Evolutionary conservation across 2,329 filamentous ascomycete genomes (phyloP).

Genomic region (Ophiostoma piceae): DNA sequence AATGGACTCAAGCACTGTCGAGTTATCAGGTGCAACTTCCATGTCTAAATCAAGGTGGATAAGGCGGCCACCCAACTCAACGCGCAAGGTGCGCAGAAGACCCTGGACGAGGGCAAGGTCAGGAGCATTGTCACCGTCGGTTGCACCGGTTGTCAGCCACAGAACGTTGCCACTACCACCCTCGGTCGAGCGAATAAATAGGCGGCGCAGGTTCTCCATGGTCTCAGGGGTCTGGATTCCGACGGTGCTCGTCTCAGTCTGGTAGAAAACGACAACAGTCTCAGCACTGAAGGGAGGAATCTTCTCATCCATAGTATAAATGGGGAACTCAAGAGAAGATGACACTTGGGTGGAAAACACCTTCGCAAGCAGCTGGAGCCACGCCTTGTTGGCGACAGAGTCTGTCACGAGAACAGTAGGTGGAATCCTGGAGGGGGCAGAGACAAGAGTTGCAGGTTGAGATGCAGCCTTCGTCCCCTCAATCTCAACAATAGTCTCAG

Average conservation of each 20-base stretch:
- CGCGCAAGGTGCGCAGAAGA: slow-evolving; percentile 33
- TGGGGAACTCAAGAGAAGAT: background rate
- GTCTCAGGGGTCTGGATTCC: slow-evolving; percentile 28
- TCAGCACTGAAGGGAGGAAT: slow-evolving; percentile 11
- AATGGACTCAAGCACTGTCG: slow-evolving; percentile 1
- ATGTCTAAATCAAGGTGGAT: slow-evolving; percentile 31
- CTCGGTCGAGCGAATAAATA: slow-evolving; percentile 27
- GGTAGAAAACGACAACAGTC: slow-evolving; percentile 24
- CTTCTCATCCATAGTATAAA: slow-evolving; percentile 19
- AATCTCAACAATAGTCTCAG: background rate
- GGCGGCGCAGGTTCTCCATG: slow-evolving; percentile 30
- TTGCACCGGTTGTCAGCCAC: slow-evolving; percentile 35
- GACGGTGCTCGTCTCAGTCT: slow-evolving; percentile 22
- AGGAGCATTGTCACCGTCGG: slow-evolving; percentile 29
- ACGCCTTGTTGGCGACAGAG: slow-evolving; percentile 20
- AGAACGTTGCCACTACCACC: slow-evolving; percentile 29
- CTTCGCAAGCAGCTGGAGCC: slow-evolving; percentile 18
- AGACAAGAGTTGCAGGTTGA: background rate
- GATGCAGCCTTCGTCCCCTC: background rate
- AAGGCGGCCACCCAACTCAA: slow-evolving; percentile 29
- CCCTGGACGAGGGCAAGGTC: slow-evolving; percentile 34
- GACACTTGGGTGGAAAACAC: background rate
- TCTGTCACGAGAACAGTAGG: slow-evolving; percentile 23
- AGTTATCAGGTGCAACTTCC: slow-evolving; percentile 25
- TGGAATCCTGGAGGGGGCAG: background rate